These are phyloP conservation scores for Diaporthe batatas DNA, from an alignment of 2,329 filamentous ascomycete genomes.

Conservation along the genomic window DNA sequence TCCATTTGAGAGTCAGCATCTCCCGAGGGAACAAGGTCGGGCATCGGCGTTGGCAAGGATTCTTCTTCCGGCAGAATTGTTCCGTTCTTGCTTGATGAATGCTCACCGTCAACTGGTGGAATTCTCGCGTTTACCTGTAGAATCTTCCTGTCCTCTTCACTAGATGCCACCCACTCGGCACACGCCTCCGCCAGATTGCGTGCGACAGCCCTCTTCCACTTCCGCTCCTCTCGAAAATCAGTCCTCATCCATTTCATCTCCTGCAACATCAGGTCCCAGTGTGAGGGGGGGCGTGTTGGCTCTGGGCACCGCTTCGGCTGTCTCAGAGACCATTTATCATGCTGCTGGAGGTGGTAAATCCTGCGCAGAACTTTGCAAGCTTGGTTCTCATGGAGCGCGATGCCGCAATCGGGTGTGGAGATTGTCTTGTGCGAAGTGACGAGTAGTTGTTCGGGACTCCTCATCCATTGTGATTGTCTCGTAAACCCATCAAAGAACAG, in stretches of 20 bases:
- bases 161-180: conserved; percentile 81
- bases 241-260: conserved; percentile 99
- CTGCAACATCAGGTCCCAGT: conserved; percentile 88
- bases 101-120: conserved; percentile 52
- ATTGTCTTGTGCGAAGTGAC: conserved; percentile 90
- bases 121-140: conserved; percentile 76
- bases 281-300: conserved; percentile 79
- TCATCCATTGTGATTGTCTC: conserved; percentile 70
- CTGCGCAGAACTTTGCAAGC: conserved; percentile 87
- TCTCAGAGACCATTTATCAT: conserved; percentile 91
- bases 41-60: conserved; percentile 65
- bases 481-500: conserved; percentile 72
- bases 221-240: conserved; percentile 92
- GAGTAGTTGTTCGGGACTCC: conserved; percentile 78
- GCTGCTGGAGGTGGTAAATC: conserved; percentile 91
- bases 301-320: conserved; percentile 89
- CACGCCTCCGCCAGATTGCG: conserved; percentile 86
- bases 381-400: conserved; percentile 87
- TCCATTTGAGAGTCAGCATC: conserved; percentile 70
- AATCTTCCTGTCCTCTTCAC: conserved; percentile 70
- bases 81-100: conserved; percentile 15
- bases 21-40: conserved; percentile 75
- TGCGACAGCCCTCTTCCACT: conserved; percentile 90
- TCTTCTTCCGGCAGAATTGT: conserved; percentile 46
- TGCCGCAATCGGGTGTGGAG: conserved; percentile 85